Percentiles rank a stretch among this genome's conserved stretches.
phyloP scores from a whole-genome alignment of 73 alveolate species.

The Effrenium voratum region DNA sequence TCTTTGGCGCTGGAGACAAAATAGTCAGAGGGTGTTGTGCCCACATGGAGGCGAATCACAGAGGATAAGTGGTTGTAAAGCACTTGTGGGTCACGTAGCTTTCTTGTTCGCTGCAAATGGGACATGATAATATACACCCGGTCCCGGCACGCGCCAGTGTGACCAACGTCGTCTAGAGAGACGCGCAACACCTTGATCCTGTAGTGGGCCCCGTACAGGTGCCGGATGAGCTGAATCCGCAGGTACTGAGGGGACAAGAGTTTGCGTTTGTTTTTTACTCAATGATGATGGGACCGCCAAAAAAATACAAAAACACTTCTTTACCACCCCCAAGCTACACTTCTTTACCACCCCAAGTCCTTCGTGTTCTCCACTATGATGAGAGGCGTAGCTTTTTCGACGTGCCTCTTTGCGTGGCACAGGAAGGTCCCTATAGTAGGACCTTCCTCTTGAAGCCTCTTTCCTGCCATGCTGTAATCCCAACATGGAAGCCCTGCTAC shows the following conservation, averaged over 20 bases:
- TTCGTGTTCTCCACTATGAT: constrained; percentile 14
- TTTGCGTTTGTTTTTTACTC: no score
- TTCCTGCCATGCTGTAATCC: constrained; percentile 35
- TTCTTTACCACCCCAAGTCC: not conserved
- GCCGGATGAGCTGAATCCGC: not conserved
- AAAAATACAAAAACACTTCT: no score
- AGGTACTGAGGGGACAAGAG: not conserved
- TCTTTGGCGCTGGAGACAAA: not conserved
- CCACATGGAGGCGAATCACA: not conserved
- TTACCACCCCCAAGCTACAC: no score
- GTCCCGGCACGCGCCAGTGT: not conserved
- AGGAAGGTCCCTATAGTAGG: constrained; percentile 21
- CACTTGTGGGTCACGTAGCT: not conserved
- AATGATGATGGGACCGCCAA: no score
- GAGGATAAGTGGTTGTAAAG: not conserved
- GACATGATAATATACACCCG: constrained; percentile 16
- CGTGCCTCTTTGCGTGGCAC: constrained; percentile 36
- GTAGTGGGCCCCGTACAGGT: constrained; percentile 25
- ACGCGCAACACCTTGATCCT: not conserved
- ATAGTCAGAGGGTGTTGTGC: not conserved
- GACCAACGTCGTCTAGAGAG: not conserved
- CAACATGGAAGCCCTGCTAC: constrained; percentile 50
- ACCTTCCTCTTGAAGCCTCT: constrained; percentile 2
- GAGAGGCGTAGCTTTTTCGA: not conserved
- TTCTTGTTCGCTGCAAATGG: not conserved